phyloP scores from a whole-genome alignment of 2,329 filamentous ascomycete genomes.

The Emmonsiellopsis sp. region DNA sequence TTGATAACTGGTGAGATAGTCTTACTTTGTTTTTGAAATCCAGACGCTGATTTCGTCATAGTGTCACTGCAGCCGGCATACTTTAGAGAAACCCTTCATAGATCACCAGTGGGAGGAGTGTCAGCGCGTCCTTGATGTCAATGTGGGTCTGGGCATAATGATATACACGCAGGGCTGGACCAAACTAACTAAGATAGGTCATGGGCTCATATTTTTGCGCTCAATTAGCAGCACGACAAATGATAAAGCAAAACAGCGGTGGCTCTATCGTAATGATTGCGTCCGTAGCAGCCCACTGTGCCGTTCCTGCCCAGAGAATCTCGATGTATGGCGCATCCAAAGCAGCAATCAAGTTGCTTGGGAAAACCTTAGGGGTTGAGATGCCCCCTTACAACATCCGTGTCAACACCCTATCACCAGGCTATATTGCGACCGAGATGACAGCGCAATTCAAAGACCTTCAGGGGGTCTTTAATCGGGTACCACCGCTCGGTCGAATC shows the following conservation, averaged over 20 bases:
- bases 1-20: too few relatives aligned
- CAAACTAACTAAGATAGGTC: conserved; percentile 19
- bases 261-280: conserved; percentile 35
- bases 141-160: too few relatives aligned
- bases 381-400: conserved; percentile 29
- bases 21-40: too few relatives aligned
- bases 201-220: conserved; percentile 35
- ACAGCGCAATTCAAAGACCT: background rate
- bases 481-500: background rate
- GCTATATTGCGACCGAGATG: conserved; percentile 6
- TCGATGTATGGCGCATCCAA: conserved; percentile 39
- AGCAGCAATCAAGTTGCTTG: conserved; percentile 27
- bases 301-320: conserved; percentile 29
- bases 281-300: conserved; percentile 30
- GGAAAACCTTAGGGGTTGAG: conserved; percentile 26
- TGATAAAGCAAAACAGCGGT: conserved; percentile 29
- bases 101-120: too few relatives aligned
- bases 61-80: too few relatives aligned
- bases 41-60: too few relatives aligned
- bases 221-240: conserved; percentile 32
- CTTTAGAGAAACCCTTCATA: too few relatives aligned
- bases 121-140: too few relatives aligned
- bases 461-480: background rate
- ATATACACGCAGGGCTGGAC: background rate
- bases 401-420: conserved; percentile 33